Conservation (phyloP, 345 rosid species). For the Clarkia xantiana region DNA sequence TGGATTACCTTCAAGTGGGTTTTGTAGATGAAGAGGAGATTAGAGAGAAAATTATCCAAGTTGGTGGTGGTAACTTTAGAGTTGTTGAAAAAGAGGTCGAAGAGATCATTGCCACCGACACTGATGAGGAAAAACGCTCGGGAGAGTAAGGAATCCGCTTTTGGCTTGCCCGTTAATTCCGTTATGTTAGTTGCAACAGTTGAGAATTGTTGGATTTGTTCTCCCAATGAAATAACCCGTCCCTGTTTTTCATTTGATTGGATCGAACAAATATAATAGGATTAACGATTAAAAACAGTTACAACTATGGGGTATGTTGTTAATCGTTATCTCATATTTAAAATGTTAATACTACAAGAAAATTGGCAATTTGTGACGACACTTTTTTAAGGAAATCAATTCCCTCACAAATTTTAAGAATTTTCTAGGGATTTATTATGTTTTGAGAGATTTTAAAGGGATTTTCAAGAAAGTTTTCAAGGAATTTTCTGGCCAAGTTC, state of each 20-base stretch:
- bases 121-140: constrained; percentile 1
- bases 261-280: too few relatives aligned
- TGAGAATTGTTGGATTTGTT: constrained; percentile 1
- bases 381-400: too few relatives aligned
- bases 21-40: constrained; percentile 6
- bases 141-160: neutral
- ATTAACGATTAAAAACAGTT: too few relatives aligned
- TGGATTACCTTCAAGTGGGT: constrained; percentile 15
- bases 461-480: too few relatives aligned
- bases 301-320: too few relatives aligned
- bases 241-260: neutral
- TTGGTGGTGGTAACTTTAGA: neutral
- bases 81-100: constrained; percentile 2
- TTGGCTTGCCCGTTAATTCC: neutral
- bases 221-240: neutral
- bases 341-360: too few relatives aligned
- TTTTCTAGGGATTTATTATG: too few relatives aligned
- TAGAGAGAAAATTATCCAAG: constrained; percentile 3
- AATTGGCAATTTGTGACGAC: too few relatives aligned
- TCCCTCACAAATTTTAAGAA: too few relatives aligned
- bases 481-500: too few relatives aligned
- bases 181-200: neutral
- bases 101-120: constrained; percentile 7
- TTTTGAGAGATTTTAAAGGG: too few relatives aligned
- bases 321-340: too few relatives aligned